A percentile compares a stretch with the other conserved stretches of the same genome.
Conservation (phyloP, 495 filamentous ascomycete genomes). For the Penicillium desertorum region DNA sequence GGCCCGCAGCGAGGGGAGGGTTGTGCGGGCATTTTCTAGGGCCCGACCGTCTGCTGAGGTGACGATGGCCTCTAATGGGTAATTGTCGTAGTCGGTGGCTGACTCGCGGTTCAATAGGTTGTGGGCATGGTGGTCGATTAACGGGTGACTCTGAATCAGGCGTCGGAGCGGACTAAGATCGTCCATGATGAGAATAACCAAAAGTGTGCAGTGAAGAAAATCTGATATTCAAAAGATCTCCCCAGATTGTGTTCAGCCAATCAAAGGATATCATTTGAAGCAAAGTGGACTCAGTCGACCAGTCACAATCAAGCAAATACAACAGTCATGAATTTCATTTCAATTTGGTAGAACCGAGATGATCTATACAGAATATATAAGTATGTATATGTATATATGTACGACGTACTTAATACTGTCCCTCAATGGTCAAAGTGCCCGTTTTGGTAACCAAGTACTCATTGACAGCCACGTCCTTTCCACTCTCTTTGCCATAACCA, state of each 20-base stretch:
- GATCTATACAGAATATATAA: too few species aligned
- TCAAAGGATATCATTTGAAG: neutral
- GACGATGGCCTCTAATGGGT: conserved; percentile 60
- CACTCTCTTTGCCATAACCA: conserved; percentile 74
- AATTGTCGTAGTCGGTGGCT: conserved; percentile 35
- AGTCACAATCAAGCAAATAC: neutral
- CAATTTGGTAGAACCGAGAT: neutral
- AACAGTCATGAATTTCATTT: neutral
- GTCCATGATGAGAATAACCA: conserved; percentile 27
- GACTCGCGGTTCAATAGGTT: conserved; percentile 57
- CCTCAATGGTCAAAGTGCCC: conserved; percentile 62
- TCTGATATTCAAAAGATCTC: conserved; percentile 1
- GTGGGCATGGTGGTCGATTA: conserved; percentile 90
- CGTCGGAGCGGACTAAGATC: conserved; percentile 37
- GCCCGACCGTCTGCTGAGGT: conserved; percentile 73
- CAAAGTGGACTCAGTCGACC: neutral
- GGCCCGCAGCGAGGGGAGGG: conserved; percentile 69
- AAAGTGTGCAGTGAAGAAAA: neutral
- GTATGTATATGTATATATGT: neutral
- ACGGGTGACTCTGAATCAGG: conserved; percentile 64
- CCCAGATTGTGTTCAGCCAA: neutral
- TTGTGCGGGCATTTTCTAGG: conserved; percentile 56
- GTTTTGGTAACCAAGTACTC: conserved; percentile 75
- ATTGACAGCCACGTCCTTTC: conserved; percentile 67
- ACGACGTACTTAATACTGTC: conserved; percentile 44